Conservation (phyloP, 352 stramenopile genomes). For the Phytophthora quininea region DNA sequence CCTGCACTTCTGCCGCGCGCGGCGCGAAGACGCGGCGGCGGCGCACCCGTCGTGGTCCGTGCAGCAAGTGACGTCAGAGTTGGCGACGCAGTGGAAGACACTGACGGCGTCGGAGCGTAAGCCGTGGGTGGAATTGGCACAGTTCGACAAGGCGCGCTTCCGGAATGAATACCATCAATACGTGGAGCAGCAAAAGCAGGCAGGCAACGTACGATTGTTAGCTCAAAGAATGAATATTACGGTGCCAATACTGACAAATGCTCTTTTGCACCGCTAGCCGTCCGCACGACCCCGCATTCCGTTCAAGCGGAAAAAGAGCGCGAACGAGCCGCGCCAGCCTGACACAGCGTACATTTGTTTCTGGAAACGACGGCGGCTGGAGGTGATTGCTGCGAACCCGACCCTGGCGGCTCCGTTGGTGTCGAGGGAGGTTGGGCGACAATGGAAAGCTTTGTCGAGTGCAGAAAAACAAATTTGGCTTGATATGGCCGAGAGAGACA, state of each 20-base stretch:
- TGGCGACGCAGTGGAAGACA: conserved; percentile 60
- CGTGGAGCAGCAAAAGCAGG: conserved; percentile 15
- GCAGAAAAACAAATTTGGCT: conserved; percentile 54
- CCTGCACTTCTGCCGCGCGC: conserved; percentile 50
- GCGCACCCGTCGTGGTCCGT: conserved; percentile 48
- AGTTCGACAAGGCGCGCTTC: conserved; percentile 64
- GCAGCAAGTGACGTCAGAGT: conserved; percentile 53
- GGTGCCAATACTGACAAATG: conserved; percentile 1
- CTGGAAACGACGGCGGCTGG: conserved; percentile 50
- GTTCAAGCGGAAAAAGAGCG: conserved; percentile 42
- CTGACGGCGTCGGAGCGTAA: conserved; percentile 45
- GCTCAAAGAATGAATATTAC: too few relatives aligned
- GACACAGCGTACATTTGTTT: conserved; percentile 76
- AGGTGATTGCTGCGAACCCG: conserved; percentile 50
- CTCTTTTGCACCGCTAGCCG: neutral
- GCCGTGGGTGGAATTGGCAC: conserved; percentile 59
- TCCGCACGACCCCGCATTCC: conserved; percentile 13
- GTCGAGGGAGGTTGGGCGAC: conserved; percentile 54
- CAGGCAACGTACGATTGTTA: conserved; percentile 7
- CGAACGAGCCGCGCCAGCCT: conserved; percentile 51
- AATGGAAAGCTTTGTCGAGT: conserved; percentile 51
- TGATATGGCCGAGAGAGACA: conserved; percentile 52
- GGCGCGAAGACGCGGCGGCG: conserved; percentile 37
- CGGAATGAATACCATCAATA: conserved; percentile 43
- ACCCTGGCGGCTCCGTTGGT: conserved; percentile 45